phyloP scores from a whole-genome alignment of 192 early-diverging fungal genomes.

The Entomortierella chlamydospora region DNA sequence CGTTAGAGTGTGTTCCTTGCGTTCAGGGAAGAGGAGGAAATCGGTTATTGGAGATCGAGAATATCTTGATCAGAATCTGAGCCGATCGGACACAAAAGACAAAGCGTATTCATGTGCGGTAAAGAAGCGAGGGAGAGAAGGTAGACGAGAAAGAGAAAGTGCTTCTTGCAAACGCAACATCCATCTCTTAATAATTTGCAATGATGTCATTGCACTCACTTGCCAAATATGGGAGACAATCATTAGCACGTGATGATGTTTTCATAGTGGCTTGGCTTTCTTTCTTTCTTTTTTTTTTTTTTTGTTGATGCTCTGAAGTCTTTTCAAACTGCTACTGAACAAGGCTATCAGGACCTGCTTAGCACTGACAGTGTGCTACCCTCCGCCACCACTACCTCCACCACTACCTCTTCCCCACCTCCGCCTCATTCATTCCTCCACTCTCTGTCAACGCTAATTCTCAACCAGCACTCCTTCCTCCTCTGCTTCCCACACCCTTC shows the following conservation, averaged over 20 bases:
- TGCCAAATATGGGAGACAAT: background rate
- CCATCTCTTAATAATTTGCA: background rate
- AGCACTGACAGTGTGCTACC: no score
- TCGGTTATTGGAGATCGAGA: background rate
- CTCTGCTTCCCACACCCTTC: background rate
- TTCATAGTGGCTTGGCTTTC: background rate
- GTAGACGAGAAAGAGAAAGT: background rate
- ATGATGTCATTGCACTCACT: constrained; percentile 1
- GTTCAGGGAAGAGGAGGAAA: background rate
- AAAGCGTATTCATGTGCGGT: constrained; percentile 2
- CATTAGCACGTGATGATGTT: background rate
- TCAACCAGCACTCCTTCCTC: no score
- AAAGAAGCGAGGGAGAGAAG: background rate
- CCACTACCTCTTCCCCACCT: background rate
- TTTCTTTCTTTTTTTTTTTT: background rate
- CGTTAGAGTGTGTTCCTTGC: background rate
- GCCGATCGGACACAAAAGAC: constrained; percentile 10
- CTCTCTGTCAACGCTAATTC: background rate
- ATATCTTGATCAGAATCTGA: constrained; percentile 22
- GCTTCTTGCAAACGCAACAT: no score
- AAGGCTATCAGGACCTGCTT: no score
- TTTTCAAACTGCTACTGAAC: no score
- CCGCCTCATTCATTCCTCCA: background rate
- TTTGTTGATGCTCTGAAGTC: background rate
- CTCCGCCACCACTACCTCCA: no score